Evolutionary conservation across 257 asterid genomes (phyloP).

Genomic region (Apocynum venetum): DNA sequence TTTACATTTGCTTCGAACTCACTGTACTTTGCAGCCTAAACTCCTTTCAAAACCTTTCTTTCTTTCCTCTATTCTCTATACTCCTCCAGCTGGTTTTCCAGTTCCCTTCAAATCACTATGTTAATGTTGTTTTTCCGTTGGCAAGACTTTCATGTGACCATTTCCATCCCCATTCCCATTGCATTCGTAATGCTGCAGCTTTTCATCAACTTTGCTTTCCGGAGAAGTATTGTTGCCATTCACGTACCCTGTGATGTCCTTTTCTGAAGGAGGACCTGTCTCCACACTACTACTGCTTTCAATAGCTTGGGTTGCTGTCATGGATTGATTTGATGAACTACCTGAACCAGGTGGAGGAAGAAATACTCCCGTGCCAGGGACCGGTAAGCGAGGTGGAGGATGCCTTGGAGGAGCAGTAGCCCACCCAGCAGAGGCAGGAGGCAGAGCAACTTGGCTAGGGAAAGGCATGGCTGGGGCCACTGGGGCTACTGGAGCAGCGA

Average conservation of each 20-base stretch:
- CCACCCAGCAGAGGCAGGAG: slow-evolving; percentile 57
- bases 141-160: slow-evolving; percentile 12
- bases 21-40: slow-evolving; percentile 32
- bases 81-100: slow-evolving; percentile 20
- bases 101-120: slow-evolving; percentile 13
- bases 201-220: slow-evolving; percentile 11
- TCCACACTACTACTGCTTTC: slow-evolving; percentile 25
- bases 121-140: slow-evolving; percentile 32
- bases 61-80: slow-evolving; percentile 18
- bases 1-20: slow-evolving; percentile 62
- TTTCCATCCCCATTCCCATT: slow-evolving; percentile 34
- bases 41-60: slow-evolving; percentile 13
- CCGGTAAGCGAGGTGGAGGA: slow-evolving; percentile 51
- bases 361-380: slow-evolving; percentile 92
- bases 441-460: slow-evolving; percentile 48
- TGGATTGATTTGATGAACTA: slow-evolving; percentile 36
- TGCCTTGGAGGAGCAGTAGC: slow-evolving; percentile 47
- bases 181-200: slow-evolving; percentile 28
- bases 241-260: slow-evolving; percentile 25
- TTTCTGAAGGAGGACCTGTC: slow-evolving; percentile 23
- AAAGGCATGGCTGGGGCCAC: slow-evolving; percentile 52
- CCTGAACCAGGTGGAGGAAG: slow-evolving; percentile 66
- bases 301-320: slow-evolving; percentile 10
- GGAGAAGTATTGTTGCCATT: slow-evolving; percentile 25
- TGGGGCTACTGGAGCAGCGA: slow-evolving; percentile 42